Percentiles rank a stretch among this genome's conserved stretches.
phyloP scores from a whole-genome alignment of 257 asterid species.

The Fraxinus americana region DNA sequence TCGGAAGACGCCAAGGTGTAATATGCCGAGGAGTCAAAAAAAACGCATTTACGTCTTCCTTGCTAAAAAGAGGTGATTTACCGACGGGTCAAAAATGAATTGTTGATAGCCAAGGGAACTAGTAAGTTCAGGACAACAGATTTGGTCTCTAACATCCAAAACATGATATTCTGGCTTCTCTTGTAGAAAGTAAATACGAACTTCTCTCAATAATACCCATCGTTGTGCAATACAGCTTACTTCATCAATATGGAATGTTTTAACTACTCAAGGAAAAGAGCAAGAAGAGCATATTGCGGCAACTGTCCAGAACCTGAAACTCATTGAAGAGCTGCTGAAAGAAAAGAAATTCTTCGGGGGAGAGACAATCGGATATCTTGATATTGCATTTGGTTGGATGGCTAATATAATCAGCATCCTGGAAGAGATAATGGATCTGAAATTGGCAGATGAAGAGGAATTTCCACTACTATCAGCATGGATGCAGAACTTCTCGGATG shows the following conservation, averaged over 20 bases:
- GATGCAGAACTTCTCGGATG: constrained; percentile 45
- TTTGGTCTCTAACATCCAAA: not conserved
- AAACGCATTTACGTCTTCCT: not conserved
- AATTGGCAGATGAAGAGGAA: constrained; percentile 40
- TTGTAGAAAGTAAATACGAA: too few species aligned
- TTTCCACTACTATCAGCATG: constrained; percentile 55
- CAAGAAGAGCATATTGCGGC: constrained; percentile 41
- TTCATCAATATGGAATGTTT: constrained; percentile 41
- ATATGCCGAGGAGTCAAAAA: not conserved
- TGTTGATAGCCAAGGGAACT: too few species aligned
- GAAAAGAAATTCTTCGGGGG: constrained; percentile 64
- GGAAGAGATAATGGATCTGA: constrained; percentile 44
- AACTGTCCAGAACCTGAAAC: constrained; percentile 39
- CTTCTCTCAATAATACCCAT: too few species aligned
- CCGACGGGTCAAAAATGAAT: too few species aligned
- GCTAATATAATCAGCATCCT: constrained; percentile 42
- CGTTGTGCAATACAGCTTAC: constrained; percentile 36
- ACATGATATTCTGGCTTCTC: not conserved
- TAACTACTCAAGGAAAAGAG: constrained; percentile 41
- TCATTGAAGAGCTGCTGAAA: constrained; percentile 49
- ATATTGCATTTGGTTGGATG: constrained; percentile 59
- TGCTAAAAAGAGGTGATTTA: too few species aligned
- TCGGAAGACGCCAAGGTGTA: not conserved
- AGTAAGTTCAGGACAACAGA: not conserved
- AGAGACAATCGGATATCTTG: constrained; percentile 58